These are phyloP conservation scores for Hygrophila difformis DNA, from an alignment of 257 asterid genomes.

Conservation along the genomic window DNA sequence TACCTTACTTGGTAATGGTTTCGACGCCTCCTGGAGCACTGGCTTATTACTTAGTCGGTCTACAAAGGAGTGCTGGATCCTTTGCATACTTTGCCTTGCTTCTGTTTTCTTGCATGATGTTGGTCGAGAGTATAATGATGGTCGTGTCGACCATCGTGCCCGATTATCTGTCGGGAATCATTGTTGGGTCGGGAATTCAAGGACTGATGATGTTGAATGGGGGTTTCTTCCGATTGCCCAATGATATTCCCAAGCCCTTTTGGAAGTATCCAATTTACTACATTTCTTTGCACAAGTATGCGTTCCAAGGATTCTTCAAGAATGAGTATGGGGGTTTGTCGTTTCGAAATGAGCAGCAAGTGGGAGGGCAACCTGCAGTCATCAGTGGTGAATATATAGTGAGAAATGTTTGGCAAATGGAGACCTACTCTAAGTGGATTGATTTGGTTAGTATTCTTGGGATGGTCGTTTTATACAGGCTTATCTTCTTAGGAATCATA, in stretches of 20 bases:
- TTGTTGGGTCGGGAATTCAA: constrained; percentile 46
- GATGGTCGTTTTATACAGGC: constrained; percentile 35
- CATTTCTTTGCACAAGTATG: constrained; percentile 46
- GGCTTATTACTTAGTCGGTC: constrained; percentile 49
- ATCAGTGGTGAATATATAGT: constrained; percentile 36
- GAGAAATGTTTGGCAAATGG: constrained; percentile 44
- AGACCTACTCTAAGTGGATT: constrained; percentile 50
- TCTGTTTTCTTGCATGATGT: constrained; percentile 41
- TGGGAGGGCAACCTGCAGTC: constrained; percentile 19
- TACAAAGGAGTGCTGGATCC: constrained; percentile 37
- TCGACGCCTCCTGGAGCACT: constrained; percentile 38
- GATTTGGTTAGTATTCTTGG: constrained; percentile 41
- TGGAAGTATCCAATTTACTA: constrained; percentile 51
- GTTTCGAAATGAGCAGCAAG: constrained; percentile 25
- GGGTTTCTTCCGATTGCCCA: constrained; percentile 41
- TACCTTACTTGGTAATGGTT: constrained; percentile 36
- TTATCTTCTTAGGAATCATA: constrained; percentile 30
- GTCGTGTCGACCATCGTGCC: constrained; percentile 44
- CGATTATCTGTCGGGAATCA: constrained; percentile 47
- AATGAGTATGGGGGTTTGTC: constrained; percentile 39
- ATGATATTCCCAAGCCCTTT: constrained; percentile 46
- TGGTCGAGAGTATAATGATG: constrained; percentile 63
- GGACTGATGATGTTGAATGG: constrained; percentile 53
- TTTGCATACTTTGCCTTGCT: constrained; percentile 29
- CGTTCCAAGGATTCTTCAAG: constrained; percentile 45